Evolutionary conservation across 73 alveolate genomes (phyloP).

Genomic region (Tetrahymena malaccensis): DNA sequence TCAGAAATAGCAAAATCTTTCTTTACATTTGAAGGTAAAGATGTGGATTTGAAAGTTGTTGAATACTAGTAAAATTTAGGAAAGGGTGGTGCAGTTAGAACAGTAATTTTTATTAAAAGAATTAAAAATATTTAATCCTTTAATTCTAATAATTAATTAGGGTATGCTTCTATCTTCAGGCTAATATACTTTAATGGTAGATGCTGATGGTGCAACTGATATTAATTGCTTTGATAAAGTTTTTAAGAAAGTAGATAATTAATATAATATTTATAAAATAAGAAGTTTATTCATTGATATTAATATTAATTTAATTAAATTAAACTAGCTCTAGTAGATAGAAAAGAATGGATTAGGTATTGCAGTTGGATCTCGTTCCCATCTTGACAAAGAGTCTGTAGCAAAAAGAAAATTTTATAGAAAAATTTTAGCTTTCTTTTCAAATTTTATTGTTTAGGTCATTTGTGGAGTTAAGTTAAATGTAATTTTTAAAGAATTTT

Average conservation of each 20-base stretch:
- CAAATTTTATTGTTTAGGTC: constrained; percentile 45
- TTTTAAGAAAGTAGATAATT: constrained; percentile 13
- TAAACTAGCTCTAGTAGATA: constrained; percentile 18
- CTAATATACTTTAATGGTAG: constrained; percentile 61
- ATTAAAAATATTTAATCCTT: background rate
- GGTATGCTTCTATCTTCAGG: constrained; percentile 73
- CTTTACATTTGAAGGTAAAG: background rate
- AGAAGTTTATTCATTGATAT: background rate
- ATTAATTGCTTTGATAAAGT: constrained; percentile 50
- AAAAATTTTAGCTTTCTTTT: constrained; percentile 44
- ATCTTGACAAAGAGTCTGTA: constrained; percentile 49
- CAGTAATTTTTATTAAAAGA: background rate
- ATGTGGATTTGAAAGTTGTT: constrained; percentile 36
- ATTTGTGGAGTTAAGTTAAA: constrained; percentile 49
- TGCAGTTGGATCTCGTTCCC: constrained; percentile 83
- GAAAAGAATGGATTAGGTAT: constrained; percentile 49
- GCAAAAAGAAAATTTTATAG: constrained; percentile 62
- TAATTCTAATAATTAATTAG: background rate
- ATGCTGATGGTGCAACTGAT: constrained; percentile 92
- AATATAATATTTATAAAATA: too few relatives aligned
- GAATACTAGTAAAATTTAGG: constrained; percentile 66
- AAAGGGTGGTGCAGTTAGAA: constrained; percentile 86
- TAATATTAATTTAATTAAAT: background rate
- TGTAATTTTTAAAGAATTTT: background rate
- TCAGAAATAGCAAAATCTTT: background rate